Evolutionary conservation across 306 rosid genomes (phyloP), one percentile per base, ranked within the genome.

Genomic region (Prunus armeniaca): DNA sequence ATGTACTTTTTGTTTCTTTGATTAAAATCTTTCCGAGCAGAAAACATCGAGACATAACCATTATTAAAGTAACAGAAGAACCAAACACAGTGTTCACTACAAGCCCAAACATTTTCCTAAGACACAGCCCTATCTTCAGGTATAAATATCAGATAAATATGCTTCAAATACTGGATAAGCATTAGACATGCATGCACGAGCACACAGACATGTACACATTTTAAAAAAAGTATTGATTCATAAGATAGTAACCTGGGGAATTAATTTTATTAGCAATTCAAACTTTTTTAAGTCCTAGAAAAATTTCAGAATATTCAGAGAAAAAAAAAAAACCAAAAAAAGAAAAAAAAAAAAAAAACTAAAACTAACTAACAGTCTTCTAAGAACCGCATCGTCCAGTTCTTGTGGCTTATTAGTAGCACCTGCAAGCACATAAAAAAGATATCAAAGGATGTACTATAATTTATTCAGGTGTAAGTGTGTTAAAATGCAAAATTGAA

Each of bases 371-470:
- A n/a, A n/a, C 92, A 95, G 84, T 87, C 98, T 90, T 88, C 98
- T 85, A 60, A 95, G 93, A 79, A 95, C 98, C 11, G 98, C 98
- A 46, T 95, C 98, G 85, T 95, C 98, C 82, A 95, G 81, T 80
- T 95, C 98, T 81, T 92, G 97, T 2, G 98, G 98, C 93, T 92
- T 95, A 83, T 95, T 95, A 32, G 98, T 95, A 28, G 98, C 98
- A 82, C 98, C 98, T 95, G 78, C 62, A 81, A 72, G 38, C 15
- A 78, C 71, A 82, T 61, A 62, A 73, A 72, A 56, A 61, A 67
- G 67, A 67, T 47, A 60, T 57, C 22, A 72, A 61, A 10, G 25
- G 18, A 32, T 7, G 8, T 49, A 14, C 8, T 18, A 27, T 10
- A 69, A 54, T 52, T 47, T 32, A 18, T 30, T 71, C 63, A 52